Evolutionary conservation across 768 basidiomycete genomes (phyloP).

Genomic region (Collybiopsis luxurians): DNA sequence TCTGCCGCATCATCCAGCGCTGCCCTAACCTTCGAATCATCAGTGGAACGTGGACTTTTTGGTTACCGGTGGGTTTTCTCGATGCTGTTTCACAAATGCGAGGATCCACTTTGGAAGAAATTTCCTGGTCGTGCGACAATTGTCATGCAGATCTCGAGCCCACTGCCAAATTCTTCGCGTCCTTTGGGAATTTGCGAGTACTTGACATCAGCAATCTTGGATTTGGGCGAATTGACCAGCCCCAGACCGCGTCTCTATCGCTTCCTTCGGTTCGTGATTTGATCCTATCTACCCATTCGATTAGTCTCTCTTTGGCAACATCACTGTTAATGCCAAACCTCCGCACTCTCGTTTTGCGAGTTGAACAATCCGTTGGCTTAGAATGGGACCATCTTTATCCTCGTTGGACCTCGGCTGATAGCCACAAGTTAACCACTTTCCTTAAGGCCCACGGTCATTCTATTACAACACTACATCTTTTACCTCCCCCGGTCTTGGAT

Average conservation of each 20-base stretch:
- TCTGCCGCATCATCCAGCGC: slow-evolving; percentile 42
- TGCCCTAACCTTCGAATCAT: slow-evolving; percentile 46
- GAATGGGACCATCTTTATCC: too few species aligned
- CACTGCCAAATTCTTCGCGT: slow-evolving; percentile 29
- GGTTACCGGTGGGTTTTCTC: slow-evolving; percentile 42
- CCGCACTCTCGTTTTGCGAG: slow-evolving; percentile 29
- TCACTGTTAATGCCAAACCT: slow-evolving; percentile 40
- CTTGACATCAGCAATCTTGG: slow-evolving; percentile 45
- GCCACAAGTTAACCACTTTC: slow-evolving; percentile 30
- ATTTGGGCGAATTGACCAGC: neutral
- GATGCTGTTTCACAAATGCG: slow-evolving; percentile 37
- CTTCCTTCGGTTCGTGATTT: slow-evolving; percentile 43
- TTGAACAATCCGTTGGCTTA: too few species aligned
- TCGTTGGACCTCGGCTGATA: slow-evolving; percentile 15
- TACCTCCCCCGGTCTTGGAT: slow-evolving; percentile 27
- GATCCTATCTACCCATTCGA: slow-evolving; percentile 37
- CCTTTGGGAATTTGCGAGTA: slow-evolving; percentile 39
- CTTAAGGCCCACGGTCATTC: slow-evolving; percentile 39
- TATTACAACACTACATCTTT: slow-evolving; percentile 39
- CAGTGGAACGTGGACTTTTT: slow-evolving; percentile 44
- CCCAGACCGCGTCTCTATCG: slow-evolving; percentile 14
- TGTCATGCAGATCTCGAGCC: slow-evolving; percentile 15
- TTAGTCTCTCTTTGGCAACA: slow-evolving; percentile 36
- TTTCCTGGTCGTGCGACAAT: slow-evolving; percentile 36
- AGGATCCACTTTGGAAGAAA: slow-evolving; percentile 36